Conservation (phyloP, 179 eudicot genomes). For the Pouteria campechiana region DNA sequence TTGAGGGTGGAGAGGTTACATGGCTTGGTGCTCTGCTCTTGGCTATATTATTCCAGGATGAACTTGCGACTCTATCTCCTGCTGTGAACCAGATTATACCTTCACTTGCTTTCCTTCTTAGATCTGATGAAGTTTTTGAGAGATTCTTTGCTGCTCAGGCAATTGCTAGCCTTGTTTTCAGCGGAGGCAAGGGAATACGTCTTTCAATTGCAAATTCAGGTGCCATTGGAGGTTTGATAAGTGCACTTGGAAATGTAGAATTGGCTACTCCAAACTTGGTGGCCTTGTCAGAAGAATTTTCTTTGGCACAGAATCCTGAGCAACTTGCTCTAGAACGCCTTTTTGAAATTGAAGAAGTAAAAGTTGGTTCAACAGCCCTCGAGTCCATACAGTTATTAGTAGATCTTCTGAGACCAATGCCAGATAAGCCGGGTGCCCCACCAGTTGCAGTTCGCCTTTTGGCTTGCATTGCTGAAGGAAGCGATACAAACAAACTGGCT, state of each 20-base stretch:
- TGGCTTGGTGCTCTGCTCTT: slow-evolving; percentile 58
- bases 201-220: slow-evolving; percentile 61
- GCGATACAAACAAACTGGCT: slow-evolving; percentile 47
- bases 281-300: slow-evolving; percentile 50
- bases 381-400: slow-evolving; percentile 55
- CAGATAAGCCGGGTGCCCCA: slow-evolving; percentile 67
- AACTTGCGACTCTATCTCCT: slow-evolving; percentile 35
- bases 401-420: slow-evolving; percentile 62
- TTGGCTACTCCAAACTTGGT: slow-evolving; percentile 47
- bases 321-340: slow-evolving; percentile 47
- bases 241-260: slow-evolving; percentile 41
- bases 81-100: slow-evolving; percentile 41
- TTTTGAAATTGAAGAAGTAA: slow-evolving; percentile 52
- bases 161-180: slow-evolving; percentile 53
- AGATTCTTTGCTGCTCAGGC: slow-evolving; percentile 69
- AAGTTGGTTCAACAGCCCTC: slow-evolving; percentile 49
- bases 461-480: slow-evolving; percentile 45
- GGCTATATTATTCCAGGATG: slow-evolving; percentile 55
- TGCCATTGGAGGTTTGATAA: slow-evolving; percentile 39
- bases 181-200: slow-evolving; percentile 34
- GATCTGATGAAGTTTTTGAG: slow-evolving; percentile 46
- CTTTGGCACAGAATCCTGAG: slow-evolving; percentile 39
- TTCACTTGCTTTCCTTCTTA: slow-evolving; percentile 39
- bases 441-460: slow-evolving; percentile 37
- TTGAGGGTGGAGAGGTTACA: slow-evolving; percentile 49